Base-by-base conservation (phyloP, 179 eudicot genomes). In the Kewa caespitosa region DNA sequence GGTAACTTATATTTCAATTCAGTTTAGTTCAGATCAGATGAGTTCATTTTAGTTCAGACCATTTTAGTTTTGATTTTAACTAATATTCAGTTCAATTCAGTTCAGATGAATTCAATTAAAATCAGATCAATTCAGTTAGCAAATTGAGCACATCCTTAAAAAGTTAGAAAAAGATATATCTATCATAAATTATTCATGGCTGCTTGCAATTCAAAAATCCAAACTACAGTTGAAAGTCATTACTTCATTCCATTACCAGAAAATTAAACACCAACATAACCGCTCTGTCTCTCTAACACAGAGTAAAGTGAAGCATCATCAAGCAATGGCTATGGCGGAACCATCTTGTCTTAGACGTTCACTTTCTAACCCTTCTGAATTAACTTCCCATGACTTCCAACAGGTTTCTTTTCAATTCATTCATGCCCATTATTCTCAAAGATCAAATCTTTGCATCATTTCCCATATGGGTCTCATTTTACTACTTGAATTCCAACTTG, bases 331-430 rank as follows among this genome's bases (percentile, higher is more conserved):
- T 74, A 84, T 82, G 85, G 85, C 81, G 0, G 85, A 84, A 59
- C 54, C 83, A 8, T 72, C 88, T 69, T 85, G 87, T 80, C 79
- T 89, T 63, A 80, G 85, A 37, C 80, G 87, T 27, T 88, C 91
- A 0, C 76, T 88, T 67, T 86, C 91, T 34, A 77, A 82, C 3
- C 86, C 90, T 75, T 76, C 85, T 72, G 76, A 76, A 69, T n/a
- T n/a, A n/a, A 37, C 72, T 65, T 78, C 83, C 76, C 71, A 48
- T 55, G 78, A 77, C 22, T 31, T 76, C 23, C 55, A 68, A 31
- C 61, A 88, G 82, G 91, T 88, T 38, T 30, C 70, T 72, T 25
- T 39, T 13, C 38, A 32, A 15, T 52, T 30, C 37, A 63, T 1
- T 10, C 41, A 38, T 5, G 34, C 66, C 38, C 59, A 57, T 59